Conservation (phyloP, 495 filamentous ascomycete genomes). For the Clavariopsis aquatica region DNA sequence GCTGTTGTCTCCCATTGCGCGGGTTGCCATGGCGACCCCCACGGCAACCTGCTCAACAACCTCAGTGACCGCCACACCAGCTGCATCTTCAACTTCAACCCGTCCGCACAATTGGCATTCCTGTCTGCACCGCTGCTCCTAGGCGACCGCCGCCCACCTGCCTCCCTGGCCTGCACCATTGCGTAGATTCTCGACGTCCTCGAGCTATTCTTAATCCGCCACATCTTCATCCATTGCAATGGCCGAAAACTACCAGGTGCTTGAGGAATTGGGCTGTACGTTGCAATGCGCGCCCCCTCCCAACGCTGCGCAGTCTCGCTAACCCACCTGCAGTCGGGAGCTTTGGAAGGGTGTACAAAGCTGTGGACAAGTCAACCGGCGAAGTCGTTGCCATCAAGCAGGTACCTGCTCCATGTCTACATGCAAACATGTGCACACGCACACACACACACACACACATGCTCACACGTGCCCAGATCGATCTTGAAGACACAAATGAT, state of each 20-base stretch:
- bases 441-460: constrained; percentile 11
- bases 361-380: constrained; percentile 78
- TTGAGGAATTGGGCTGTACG: constrained; percentile 89
- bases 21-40: constrained; percentile 14
- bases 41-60: background rate
- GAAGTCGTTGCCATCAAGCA: constrained; percentile 92
- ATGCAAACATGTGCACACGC: no score
- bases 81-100: constrained; percentile 3
- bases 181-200: constrained; percentile 17
- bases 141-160: constrained; percentile 22
- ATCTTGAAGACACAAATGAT: constrained; percentile 96
- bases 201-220: constrained; percentile 15
- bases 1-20: background rate
- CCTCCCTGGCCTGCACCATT: constrained; percentile 19
- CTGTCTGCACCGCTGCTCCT: constrained; percentile 14
- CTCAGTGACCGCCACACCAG: constrained; percentile 2
- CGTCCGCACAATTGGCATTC: constrained; percentile 6
- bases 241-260: constrained; percentile 79
- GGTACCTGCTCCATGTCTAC: constrained; percentile 48
- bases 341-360: constrained; percentile 97
- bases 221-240: constrained; percentile 47
- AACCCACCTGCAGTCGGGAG: constrained; percentile 66
- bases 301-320: background rate
- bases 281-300: background rate
- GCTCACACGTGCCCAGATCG: constrained; percentile 64